Percentiles rank a stretch among this genome's conserved stretches.
These are phyloP conservation scores for Leishmania amazonensis DNA, from an alignment of 208 protist species.

Conservation along the genomic window DNA sequence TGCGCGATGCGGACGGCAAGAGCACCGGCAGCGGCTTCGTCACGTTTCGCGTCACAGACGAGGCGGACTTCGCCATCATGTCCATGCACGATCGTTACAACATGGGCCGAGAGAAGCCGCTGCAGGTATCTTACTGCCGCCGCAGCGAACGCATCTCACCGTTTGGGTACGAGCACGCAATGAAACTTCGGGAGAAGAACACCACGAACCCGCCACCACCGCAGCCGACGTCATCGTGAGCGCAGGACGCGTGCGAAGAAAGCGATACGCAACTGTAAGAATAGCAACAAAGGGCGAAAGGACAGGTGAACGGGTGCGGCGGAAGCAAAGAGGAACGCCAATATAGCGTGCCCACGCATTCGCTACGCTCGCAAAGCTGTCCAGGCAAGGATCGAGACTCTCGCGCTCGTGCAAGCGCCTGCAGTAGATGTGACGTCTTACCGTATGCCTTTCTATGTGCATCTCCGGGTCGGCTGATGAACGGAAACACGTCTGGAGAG, in stretches of 20 bases:
- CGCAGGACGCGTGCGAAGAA: neutral
- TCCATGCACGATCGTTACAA: slow-evolving; percentile 68
- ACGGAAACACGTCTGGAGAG: neutral
- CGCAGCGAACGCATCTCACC: slow-evolving; percentile 59
- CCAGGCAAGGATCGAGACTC: neutral
- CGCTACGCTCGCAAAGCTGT: neutral
- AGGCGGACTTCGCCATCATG: slow-evolving; percentile 76
- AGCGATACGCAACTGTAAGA: neutral
- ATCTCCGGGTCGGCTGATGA: neutral
- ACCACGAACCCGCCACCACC: slow-evolving; percentile 63
- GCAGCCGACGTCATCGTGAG: slow-evolving; percentile 21
- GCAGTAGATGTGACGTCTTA: neutral
- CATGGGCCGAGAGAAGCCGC: slow-evolving; percentile 77
- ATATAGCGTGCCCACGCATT: neutral
- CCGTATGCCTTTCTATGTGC: neutral
- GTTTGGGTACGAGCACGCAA: slow-evolving; percentile 68
- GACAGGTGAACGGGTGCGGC: neutral
- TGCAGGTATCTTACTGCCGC: slow-evolving; percentile 80
- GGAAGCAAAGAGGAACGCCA: neutral
- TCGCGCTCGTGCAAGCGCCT: neutral
- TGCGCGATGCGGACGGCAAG: slow-evolving; percentile 56
- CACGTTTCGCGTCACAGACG: slow-evolving; percentile 62
- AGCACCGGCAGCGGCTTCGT: slow-evolving; percentile 72
- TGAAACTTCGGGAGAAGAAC: slow-evolving; percentile 61
- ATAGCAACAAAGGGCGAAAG: too few species aligned